A percentile compares a stretch with the other conserved stretches of the same genome.
Conservation (phyloP, 2,329 filamentous ascomycete species). For the Pezicula radicicola region DNA sequence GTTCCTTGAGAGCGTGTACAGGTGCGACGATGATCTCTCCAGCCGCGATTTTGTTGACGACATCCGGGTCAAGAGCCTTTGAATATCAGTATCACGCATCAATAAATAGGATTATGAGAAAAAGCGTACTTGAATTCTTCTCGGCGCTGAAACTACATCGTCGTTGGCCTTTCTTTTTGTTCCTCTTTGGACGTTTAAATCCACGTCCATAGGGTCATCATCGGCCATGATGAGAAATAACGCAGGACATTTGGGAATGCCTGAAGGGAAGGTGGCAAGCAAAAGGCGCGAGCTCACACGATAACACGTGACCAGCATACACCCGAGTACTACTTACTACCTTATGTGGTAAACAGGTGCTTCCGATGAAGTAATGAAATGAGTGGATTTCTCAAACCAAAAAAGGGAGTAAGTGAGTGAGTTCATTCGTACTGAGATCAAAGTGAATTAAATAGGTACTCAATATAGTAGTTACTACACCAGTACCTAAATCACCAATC, state of each 20-base stretch:
- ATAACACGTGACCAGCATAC: no score
- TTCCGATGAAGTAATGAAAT: no score
- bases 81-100: constrained; percentile 24
- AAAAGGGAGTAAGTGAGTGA: no score
- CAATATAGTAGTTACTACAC: no score
- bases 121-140: constrained; percentile 42
- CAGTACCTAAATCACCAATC: no score
- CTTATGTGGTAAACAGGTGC: no score
- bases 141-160: constrained; percentile 36
- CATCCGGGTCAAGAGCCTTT: constrained; percentile 83
- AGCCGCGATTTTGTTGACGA: constrained; percentile 97
- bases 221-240: constrained; percentile 21
- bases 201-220: constrained; percentile 41
- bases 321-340: no score
- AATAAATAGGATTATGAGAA: neutral
- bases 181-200: constrained; percentile 27
- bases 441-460: no score
- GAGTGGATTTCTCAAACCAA: no score
- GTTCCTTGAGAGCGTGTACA: constrained; percentile 91
- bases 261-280: neutral
- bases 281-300: neutral
- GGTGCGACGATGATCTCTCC: constrained; percentile 98
- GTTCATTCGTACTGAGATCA: no score
- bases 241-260: neutral
- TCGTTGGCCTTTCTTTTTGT: constrained; percentile 49